Conservation (phyloP, 371 early-diverging fungal species). For the Zopfochytrium polystomum region DNA sequence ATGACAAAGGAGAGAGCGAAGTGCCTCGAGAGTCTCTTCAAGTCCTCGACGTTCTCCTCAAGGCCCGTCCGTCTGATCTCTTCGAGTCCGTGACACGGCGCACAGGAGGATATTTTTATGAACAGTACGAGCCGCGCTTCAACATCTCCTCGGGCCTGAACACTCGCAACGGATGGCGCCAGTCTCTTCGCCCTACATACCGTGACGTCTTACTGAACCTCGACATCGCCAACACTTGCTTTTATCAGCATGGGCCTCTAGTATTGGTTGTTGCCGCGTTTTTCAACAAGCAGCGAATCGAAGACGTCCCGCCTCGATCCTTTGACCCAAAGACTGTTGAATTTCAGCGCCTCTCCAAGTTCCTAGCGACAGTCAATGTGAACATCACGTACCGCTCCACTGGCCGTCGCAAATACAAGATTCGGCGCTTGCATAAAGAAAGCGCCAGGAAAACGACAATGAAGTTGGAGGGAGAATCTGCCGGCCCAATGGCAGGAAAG, state of each 20-base stretch:
- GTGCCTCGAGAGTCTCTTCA: constrained; percentile 33
- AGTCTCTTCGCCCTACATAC: constrained; percentile 33
- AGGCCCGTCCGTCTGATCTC: constrained; percentile 23
- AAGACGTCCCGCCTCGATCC: constrained; percentile 16
- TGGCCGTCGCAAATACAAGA: constrained; percentile 37
- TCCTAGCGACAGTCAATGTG: constrained; percentile 24
- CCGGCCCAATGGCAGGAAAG: neutral
- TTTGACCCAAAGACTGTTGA: constrained; percentile 13
- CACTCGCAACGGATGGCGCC: constrained; percentile 41
- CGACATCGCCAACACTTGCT: constrained; percentile 40
- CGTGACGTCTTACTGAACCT: constrained; percentile 37
- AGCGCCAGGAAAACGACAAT: constrained; percentile 21
- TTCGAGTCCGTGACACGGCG: constrained; percentile 22
- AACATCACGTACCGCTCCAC: constrained; percentile 33
- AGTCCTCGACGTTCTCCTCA: constrained; percentile 35
- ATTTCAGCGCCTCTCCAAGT: constrained; percentile 32
- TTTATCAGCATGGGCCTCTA: constrained; percentile 34
- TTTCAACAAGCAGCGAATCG: constrained; percentile 22
- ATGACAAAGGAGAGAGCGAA: constrained; percentile 21
- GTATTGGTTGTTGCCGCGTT: constrained; percentile 27
- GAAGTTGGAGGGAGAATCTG: constrained; percentile 11
- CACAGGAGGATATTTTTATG: constrained; percentile 29
- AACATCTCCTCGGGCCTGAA: constrained; percentile 30
- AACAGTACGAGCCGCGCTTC: constrained; percentile 13
- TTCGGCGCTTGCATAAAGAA: constrained; percentile 25